These are phyloP conservation scores for Agrocybe praecox DNA, from an alignment of 768 basidiomycete genomes.

Conservation along the genomic window DNA sequence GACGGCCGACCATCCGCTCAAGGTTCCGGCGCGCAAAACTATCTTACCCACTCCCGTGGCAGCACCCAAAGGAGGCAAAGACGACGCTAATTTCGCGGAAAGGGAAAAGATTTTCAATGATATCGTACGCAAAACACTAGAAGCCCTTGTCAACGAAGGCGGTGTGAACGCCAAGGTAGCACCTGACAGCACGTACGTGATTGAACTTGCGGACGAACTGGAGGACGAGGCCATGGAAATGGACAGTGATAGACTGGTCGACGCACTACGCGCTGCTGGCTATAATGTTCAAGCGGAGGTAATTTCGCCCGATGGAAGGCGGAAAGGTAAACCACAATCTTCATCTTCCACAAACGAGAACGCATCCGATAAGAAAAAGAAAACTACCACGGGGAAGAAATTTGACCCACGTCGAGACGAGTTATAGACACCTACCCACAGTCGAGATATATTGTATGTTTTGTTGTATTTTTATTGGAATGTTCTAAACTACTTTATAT, in stretches of 20 bases:
- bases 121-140: conserved; percentile 39
- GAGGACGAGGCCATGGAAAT: conserved; percentile 37
- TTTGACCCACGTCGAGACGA: conserved; percentile 22
- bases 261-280: conserved; percentile 55
- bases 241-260: conserved; percentile 41
- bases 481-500: background rate
- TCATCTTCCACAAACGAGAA: conserved; percentile 20
- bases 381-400: conserved; percentile 16
- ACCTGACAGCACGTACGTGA: conserved; percentile 15
- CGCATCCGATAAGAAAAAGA: conserved; percentile 23
- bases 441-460: background rate
- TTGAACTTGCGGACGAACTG: conserved; percentile 44
- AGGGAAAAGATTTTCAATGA: conserved; percentile 35
- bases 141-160: conserved; percentile 30
- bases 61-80: conserved; percentile 17
- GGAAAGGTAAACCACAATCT: conserved; percentile 18
- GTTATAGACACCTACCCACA: conserved; percentile 9
- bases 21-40: conserved; percentile 50
- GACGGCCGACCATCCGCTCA: conserved; percentile 58
- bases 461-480: conserved; percentile 19
- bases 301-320: conserved; percentile 19
- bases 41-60: conserved; percentile 43
- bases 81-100: conserved; percentile 8
- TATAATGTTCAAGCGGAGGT: conserved; percentile 46
- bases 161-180: conserved; percentile 15